phyloP scores from a whole-genome alignment of 345 rosid genomes.

The Raphanus raphanistrum region DNA sequence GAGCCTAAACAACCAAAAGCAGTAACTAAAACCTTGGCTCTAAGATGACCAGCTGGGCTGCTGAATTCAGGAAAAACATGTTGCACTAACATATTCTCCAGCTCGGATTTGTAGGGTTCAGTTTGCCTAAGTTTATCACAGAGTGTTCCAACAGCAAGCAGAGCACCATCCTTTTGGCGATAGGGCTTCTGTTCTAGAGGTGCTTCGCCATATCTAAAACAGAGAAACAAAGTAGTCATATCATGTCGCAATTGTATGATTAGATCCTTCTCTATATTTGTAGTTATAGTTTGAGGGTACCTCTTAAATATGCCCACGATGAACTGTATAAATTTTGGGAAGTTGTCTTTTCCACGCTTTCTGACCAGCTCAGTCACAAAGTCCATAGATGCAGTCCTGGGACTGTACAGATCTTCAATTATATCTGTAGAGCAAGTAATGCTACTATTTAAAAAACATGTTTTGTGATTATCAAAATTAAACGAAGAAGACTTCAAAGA shows the following conservation, averaged over 20 bases:
- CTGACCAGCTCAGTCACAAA: conserved; percentile 96
- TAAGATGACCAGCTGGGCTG: conserved; percentile 92
- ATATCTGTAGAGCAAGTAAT: conserved; percentile 61
- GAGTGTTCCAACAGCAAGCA: conserved; percentile 98
- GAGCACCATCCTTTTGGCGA: conserved; percentile 94
- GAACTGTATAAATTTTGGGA: conserved; percentile 78
- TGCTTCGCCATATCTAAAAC: conserved; percentile 76
- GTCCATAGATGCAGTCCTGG: conserved; percentile 98
- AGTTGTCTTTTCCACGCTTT: conserved; percentile 91
- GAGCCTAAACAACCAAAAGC: conserved; percentile 16
- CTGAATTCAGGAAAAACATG: conserved; percentile 96
- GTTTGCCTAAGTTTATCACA: conserved; percentile 95
- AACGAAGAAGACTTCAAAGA: conserved; percentile 14
- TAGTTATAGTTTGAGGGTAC: conserved; percentile 39
- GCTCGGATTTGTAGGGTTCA: conserved; percentile 92
- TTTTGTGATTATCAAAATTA: conserved; percentile 6
- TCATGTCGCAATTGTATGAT: background rate
- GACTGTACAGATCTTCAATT: conserved; percentile 98
- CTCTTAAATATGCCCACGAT: conserved; percentile 75
- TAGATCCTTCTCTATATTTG: conserved; percentile 4
- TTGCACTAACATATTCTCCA: conserved; percentile 94
- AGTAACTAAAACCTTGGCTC: conserved; percentile 77
- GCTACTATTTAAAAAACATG: background rate
- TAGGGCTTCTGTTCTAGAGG: conserved; percentile 72
- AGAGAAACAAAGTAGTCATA: conserved; percentile 12